Base-by-base conservation (phyloP, 2,329 filamentous ascomycete genomes). In the Aspergillus ustus region DNA sequence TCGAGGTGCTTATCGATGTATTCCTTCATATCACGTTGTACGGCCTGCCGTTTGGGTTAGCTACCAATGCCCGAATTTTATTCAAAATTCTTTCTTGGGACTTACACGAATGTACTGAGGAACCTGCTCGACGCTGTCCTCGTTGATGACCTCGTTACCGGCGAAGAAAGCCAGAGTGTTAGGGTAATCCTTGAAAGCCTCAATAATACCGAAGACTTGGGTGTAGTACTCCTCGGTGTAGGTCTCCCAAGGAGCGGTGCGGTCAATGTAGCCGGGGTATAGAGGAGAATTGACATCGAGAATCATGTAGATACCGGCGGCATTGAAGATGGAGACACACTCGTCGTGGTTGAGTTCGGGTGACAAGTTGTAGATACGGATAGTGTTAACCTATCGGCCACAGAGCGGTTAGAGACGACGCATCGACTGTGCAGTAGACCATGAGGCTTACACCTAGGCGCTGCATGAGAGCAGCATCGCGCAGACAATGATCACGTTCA, bases 61-160 rank as follows among this genome's bases (percentile, higher is more conserved):
- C 44, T 29, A 28, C 28, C 9, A 3, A 44, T 31, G 28, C 13
- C 13, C 19, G 51, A n/a, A 13, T 17, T 7, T 25, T 17, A 15
- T 22, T 22, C 11, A 25, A 22, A 52, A 31, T 7, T 13, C 13
- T 20, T 5, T 31, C 50, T 13, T 28, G 7, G 28, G 2, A 74
- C 78, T 66, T 72, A 83, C 81, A 59, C 84, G 77, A 64, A 89
- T 83, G 73, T 89, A 87, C 49, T 80, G 81, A 17, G 87, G 87
- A 55, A 84, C 85, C 54, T 77, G 70, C 65, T 83, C 72, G 31
- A 79, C 78, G 52, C 82, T 85, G 11, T 86, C 72, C 70, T 89
- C 83, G 69, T 89, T 88, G 78, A 89, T 89, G 53, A 90, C 84
- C 74, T 90, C 88, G 70, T 91, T 90, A 40, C 85, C 88, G 29